phyloP scores from a whole-genome alignment of 2,329 filamentous ascomycete genomes.

The Dactylella cylindrospora region DNA sequence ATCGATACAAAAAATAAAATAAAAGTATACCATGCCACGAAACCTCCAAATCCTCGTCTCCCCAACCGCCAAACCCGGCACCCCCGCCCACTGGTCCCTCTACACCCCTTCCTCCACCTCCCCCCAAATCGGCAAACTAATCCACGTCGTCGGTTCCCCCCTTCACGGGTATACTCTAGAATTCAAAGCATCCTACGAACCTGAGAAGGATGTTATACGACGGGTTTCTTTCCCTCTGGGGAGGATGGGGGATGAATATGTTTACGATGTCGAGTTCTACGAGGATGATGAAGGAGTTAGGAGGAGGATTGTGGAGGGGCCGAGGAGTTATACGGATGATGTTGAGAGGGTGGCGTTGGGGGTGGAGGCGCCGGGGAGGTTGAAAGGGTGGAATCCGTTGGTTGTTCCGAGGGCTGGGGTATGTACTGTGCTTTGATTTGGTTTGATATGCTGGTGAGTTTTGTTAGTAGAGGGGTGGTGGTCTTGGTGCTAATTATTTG shows the following conservation, averaged over 20 bases:
- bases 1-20: too few species aligned
- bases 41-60: slow-evolving; percentile 15
- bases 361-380: slow-evolving; percentile 2
- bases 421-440: background rate
- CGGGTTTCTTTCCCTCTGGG: slow-evolving; percentile 17
- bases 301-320: too few species aligned
- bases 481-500: too few species aligned
- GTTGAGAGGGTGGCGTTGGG: slow-evolving; percentile 7
- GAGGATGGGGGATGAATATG: slow-evolving; percentile 1
- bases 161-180: slow-evolving; percentile 14
- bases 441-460: background rate
- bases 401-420: slow-evolving; percentile 11
- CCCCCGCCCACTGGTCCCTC: slow-evolving; percentile 21
- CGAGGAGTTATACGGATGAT: slow-evolving; percentile 3
- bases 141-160: slow-evolving; percentile 17
- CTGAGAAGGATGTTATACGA: slow-evolving; percentile 6
- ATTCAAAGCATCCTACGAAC: slow-evolving; percentile 15
- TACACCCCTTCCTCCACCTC: slow-evolving; percentile 13
- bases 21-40: slow-evolving; percentile 11
- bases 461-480: too few species aligned
- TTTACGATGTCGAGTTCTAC: slow-evolving; percentile 7
- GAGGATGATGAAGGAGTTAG: too few species aligned
- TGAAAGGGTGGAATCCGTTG: slow-evolving; percentile 18
- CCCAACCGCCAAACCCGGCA: slow-evolving; percentile 19
- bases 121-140: slow-evolving; percentile 13